A percentile compares a stretch with the other conserved stretches of the same genome.
Evolutionary conservation across 805 yeast genomes (phyloP).

Genomic region (Metschnikowia borealis): DNA sequence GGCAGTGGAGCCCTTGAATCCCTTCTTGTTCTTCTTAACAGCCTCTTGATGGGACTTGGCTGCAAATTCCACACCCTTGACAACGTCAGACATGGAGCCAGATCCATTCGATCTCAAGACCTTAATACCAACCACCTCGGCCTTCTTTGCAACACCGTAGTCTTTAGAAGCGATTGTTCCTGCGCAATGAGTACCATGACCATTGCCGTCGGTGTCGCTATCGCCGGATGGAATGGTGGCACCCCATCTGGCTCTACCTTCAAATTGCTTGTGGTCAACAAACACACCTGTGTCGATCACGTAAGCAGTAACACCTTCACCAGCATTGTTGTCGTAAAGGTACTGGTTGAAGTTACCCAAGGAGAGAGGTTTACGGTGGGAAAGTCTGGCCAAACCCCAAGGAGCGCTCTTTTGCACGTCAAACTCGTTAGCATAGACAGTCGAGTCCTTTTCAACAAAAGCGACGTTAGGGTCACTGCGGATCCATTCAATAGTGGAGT

Average conservation of each 20-base stretch:
- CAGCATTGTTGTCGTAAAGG: constrained; percentile 40
- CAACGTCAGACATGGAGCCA: constrained; percentile 40
- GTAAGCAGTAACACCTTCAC: constrained; percentile 61
- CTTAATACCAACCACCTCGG: constrained; percentile 37
- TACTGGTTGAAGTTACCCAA: constrained; percentile 54
- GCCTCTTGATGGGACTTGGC: constrained; percentile 37
- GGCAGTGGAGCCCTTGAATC: constrained; percentile 58
- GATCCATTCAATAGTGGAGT: constrained; percentile 68
- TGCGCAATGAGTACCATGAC: constrained; percentile 95
- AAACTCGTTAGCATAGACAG: constrained; percentile 59
- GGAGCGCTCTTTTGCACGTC: constrained; percentile 81
- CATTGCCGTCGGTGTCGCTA: constrained; percentile 62
- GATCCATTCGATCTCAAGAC: constrained; percentile 39
- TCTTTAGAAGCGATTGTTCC: constrained; percentile 77
- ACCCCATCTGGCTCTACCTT: constrained; percentile 57
- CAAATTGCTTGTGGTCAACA: constrained; percentile 58
- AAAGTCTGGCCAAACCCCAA: constrained; percentile 90
- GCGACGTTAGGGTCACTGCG: constrained; percentile 60
- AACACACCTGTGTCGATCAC: constrained; percentile 83
- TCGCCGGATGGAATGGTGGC: constrained; percentile 60
- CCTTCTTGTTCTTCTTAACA: constrained; percentile 37
- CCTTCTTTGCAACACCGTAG: constrained; percentile 76
- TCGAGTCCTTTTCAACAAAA: constrained; percentile 64
- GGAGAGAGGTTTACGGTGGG: constrained; percentile 71
- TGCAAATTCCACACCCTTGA: constrained; percentile 43